Evolutionary conservation across 2,329 filamentous ascomycete genomes (phyloP).

Genomic region (Cytospora paraplurivora): DNA sequence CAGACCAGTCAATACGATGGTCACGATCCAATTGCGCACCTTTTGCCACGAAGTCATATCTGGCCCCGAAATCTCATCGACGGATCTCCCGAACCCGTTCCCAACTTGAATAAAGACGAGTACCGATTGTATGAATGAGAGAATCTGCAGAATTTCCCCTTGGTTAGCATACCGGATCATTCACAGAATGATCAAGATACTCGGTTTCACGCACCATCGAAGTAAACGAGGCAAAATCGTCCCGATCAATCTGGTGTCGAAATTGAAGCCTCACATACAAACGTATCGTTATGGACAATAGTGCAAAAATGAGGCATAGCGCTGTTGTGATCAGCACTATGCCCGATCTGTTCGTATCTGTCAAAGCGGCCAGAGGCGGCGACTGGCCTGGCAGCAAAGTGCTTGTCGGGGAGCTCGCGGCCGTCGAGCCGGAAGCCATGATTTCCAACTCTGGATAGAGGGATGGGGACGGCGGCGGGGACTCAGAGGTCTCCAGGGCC

Average conservation of each 20-base stretch:
- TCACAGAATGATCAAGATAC: not conserved
- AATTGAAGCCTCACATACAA: slow-evolving; percentile 42
- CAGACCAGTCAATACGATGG: not conserved
- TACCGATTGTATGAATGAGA: slow-evolving; percentile 41
- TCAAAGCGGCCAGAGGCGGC: slow-evolving; percentile 41
- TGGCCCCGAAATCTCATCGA: slow-evolving; percentile 31
- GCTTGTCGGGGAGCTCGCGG: not conserved
- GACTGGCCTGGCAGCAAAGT: slow-evolving; percentile 25
- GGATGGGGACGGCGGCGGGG: not conserved
- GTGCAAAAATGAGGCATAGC: slow-evolving; percentile 41
- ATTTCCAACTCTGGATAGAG: not conserved
- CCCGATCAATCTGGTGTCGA: slow-evolving; percentile 37
- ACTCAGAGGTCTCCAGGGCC: not conserved
- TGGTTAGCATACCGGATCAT: not conserved
- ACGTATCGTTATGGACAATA: slow-evolving; percentile 44
- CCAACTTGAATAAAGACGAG: slow-evolving; percentile 42
- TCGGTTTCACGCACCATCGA: slow-evolving; percentile 32
- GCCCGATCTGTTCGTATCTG: slow-evolving; percentile 42
- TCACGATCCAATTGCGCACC: slow-evolving; percentile 33
- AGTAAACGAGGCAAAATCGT: slow-evolving; percentile 38
- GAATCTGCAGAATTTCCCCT: slow-evolving; percentile 32
- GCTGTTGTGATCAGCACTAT: slow-evolving; percentile 44
- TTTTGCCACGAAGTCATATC: slow-evolving; percentile 38
- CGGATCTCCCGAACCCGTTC: slow-evolving; percentile 43
- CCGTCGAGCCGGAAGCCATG: slow-evolving; percentile 27